Percentiles rank a stretch among this genome's conserved stretches.
Evolutionary conservation across 495 filamentous ascomycete species (phyloP).

Genomic region (Lasiosphaeris hirsuta): DNA sequence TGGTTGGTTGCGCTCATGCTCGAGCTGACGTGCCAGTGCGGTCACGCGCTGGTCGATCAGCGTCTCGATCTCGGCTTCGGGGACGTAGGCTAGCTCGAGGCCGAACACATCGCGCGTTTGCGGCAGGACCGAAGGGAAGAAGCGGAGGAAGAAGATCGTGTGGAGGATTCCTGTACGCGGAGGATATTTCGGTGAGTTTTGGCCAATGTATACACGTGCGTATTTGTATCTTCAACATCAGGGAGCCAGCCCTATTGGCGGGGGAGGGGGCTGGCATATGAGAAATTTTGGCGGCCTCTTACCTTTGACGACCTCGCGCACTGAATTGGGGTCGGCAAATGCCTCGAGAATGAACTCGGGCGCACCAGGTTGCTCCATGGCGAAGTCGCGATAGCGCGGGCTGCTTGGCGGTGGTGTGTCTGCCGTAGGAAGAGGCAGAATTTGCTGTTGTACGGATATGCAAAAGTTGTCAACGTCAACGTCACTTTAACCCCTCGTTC

Average conservation of each 20-base stretch:
- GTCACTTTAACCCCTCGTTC: too few species aligned
- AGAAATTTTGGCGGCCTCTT: constrained; percentile 21
- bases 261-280: not conserved
- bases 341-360: constrained; percentile 83
- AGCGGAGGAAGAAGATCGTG: constrained; percentile 98
- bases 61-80: constrained; percentile 86
- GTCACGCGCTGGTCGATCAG: constrained; percentile 84
- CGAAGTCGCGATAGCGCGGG: not conserved
- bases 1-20: constrained; percentile 41
- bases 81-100: constrained; percentile 82
- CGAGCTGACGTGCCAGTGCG: constrained; percentile 66
- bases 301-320: constrained; percentile 94
- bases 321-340: constrained; percentile 73
- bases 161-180: constrained; percentile 72
- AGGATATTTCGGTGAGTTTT: not conserved
- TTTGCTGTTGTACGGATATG: too few species aligned
- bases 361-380: constrained; percentile 56
- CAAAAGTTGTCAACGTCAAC: too few species aligned
- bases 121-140: constrained; percentile 85
- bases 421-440: not conserved
- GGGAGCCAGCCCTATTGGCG: constrained; percentile 7
- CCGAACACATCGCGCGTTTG: constrained; percentile 86
- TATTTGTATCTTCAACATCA: not conserved
- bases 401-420: not conserved
- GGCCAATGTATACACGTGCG: not conserved